A percentile compares a stretch with the other conserved stretches of the same genome.
Evolutionary conservation across 2,329 filamentous ascomycete species (phyloP).

Genomic region (Grosmannia penicillata): DNA sequence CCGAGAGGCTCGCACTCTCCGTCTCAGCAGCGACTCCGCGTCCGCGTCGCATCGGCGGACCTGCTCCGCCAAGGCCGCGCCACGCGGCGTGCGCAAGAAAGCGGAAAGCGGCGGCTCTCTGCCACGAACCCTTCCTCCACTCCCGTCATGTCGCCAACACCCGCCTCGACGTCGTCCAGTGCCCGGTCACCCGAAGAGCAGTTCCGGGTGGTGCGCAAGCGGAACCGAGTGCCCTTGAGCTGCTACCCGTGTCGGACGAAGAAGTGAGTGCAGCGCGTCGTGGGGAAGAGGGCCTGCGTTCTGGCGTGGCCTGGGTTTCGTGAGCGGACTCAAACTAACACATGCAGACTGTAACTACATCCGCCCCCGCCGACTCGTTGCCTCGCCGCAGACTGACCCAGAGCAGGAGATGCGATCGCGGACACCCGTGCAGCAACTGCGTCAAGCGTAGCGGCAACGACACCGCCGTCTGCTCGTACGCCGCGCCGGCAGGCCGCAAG

Average conservation of each 20-base stretch:
- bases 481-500: slow-evolving; percentile 53
- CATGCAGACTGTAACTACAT: slow-evolving; percentile 8
- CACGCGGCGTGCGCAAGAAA: too few relatives aligned
- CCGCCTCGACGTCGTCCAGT: slow-evolving; percentile 62
- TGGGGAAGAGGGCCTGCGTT: background rate
- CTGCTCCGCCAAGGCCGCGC: too few relatives aligned
- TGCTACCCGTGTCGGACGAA: slow-evolving; percentile 83
- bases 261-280: slow-evolving; percentile 46
- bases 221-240: slow-evolving; percentile 82
- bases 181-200: slow-evolving; percentile 71
- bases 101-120: too few relatives aligned
- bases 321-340: slow-evolving; percentile 2
- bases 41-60: too few relatives aligned
- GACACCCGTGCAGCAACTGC: slow-evolving; percentile 86
- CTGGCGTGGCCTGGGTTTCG: background rate
- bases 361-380: too few relatives aligned
- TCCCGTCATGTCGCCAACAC: slow-evolving; percentile 63
- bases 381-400: background rate
- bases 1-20: too few relatives aligned
- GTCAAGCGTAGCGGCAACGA: slow-evolving; percentile 78
- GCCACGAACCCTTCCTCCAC: too few relatives aligned
- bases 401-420: slow-evolving; percentile 80
- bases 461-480: slow-evolving; percentile 72
- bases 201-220: slow-evolving; percentile 77
- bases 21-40: too few relatives aligned